Base-by-base conservation (phyloP, 1,284 basidiomycete species). In the Rhodofomes roseus region DNA sequence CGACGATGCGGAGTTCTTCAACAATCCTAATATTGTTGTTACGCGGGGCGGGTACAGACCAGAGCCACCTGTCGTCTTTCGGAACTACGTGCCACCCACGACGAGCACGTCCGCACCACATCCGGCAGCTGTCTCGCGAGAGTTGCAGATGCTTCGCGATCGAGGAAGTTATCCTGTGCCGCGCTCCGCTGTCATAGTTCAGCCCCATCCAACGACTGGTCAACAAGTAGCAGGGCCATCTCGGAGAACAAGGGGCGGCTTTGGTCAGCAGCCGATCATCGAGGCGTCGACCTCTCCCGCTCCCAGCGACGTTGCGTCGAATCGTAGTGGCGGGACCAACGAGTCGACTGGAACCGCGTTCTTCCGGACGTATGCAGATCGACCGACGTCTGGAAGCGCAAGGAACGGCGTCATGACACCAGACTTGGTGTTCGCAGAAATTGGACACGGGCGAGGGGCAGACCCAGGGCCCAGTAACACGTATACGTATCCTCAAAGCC, bases 361-460 rank as follows among this genome's bases (percentile, higher is more conserved):
- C 70, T 89, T 87, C 71, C 80, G 84, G 20, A 79, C 80, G 34
- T 87, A 85, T 67, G 77, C 81, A 43, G 82, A 84, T 34, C 68
- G 73, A 25, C 67, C 73, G 2, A 70, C 73, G 16, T 71, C 73
- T 1, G 70, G 72, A 14, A 71, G 66, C 11, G 72, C 79, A 48
- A 79, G 77, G 60, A 81, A 80, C 63, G 87, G 86, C 37, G 80
- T 82, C 18, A 74, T 85, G 69, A 90, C 89, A 6, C 88, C 89
- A 18, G 89, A 91, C 66, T 76, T 90, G 53, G 79, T 87, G 61
- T 90, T 81, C 63, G 88, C 89, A 2, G 89, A 92, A 68, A 86
- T 90, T 60, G 89, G 89, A 9, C 88, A 90, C 66, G 89, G 87
- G 5, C 79, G 86, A 34, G 86, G 86, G 16, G 74, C 78, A 29